A percentile compares a stretch with the other conserved stretches of the same genome.
phyloP scores from a whole-genome alignment of 2,329 filamentous ascomycete species.

The Sclerotinia spermophila region DNA sequence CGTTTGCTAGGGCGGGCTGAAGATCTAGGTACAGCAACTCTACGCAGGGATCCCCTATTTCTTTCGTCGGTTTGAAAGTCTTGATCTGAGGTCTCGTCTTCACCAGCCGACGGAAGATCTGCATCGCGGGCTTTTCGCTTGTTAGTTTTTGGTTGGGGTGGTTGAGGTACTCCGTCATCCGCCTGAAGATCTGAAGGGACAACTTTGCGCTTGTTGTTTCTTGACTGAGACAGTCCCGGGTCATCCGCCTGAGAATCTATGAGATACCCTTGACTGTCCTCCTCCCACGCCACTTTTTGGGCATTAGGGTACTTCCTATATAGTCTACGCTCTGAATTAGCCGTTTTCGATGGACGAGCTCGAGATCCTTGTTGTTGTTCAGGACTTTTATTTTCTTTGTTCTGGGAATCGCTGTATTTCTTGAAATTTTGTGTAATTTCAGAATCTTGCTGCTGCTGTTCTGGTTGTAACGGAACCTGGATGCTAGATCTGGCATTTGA shows the following conservation, averaged over 20 bases:
- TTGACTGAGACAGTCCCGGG: neutral
- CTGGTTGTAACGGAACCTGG: neutral
- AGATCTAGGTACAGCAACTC: neutral
- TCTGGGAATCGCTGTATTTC: slow-evolving; percentile 26
- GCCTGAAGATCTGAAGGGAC: neutral
- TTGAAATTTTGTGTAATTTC: slow-evolving; percentile 15
- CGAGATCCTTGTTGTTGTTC: neutral
- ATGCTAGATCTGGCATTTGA: neutral
- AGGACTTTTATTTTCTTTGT: slow-evolving; percentile 34
- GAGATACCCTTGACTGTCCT: slow-evolving; percentile 12
- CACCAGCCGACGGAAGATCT: neutral
- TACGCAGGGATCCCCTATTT: neutral
- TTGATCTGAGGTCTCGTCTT: slow-evolving; percentile 23
- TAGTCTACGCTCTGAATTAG: neutral
- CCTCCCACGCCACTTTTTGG: neutral
- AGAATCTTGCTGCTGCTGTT: neutral
- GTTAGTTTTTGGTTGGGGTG: neutral
- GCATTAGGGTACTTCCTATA: slow-evolving; percentile 1
- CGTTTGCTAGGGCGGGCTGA: neutral
- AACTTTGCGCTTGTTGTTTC: slow-evolving; percentile 17
- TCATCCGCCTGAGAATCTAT: neutral
- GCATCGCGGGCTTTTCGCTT: neutral
- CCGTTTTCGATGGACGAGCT: neutral
- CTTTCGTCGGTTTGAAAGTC: slow-evolving; percentile 31
- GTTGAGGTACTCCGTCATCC: neutral